Percentiles rank a stretch among this genome's conserved stretches.
phyloP scores from a whole-genome alignment of 305 asterid species.

The Rubia peregrina region DNA sequence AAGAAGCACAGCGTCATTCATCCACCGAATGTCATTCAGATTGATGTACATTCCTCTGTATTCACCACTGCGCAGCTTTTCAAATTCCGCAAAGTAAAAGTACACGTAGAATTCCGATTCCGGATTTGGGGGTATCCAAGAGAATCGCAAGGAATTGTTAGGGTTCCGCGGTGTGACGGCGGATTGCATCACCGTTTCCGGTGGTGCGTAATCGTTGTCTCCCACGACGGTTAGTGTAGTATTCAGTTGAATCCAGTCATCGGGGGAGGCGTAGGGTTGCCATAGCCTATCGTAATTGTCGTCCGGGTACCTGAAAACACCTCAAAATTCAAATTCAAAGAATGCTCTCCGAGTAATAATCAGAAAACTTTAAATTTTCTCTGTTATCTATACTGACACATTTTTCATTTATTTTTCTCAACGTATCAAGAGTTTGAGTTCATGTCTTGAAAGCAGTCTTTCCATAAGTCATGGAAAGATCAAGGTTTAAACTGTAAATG shows the following conservation, averaged over 20 bases:
- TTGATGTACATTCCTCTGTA: constrained; percentile 17
- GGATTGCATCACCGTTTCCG: constrained; percentile 18
- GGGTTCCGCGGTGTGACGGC: constrained; percentile 10
- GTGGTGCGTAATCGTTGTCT: not conserved
- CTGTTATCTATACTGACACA: too few relatives aligned
- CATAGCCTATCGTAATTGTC: constrained; percentile 1
- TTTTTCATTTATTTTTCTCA: too few relatives aligned
- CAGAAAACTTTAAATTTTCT: too few relatives aligned
- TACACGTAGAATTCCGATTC: constrained; percentile 6
- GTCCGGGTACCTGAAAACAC: not conserved
- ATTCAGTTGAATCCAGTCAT: not conserved
- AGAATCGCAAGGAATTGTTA: not conserved
- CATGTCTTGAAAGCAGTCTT: too few relatives aligned
- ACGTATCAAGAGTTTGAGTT: too few relatives aligned
- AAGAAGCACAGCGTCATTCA: not conserved
- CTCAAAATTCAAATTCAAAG: too few relatives aligned
- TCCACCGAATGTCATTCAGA: not conserved
- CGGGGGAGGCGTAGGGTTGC: not conserved
- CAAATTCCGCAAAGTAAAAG: constrained; percentile 27
- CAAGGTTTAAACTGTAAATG: too few relatives aligned
- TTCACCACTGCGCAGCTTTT: constrained; percentile 3
- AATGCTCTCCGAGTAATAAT: too few relatives aligned
- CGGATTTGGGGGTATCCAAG: not conserved
- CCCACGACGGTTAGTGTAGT: not conserved
- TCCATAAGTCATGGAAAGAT: too few relatives aligned